Base-by-base conservation (phyloP, 176 grass and related monocot species). In the Metroxylon sagu region DNA sequence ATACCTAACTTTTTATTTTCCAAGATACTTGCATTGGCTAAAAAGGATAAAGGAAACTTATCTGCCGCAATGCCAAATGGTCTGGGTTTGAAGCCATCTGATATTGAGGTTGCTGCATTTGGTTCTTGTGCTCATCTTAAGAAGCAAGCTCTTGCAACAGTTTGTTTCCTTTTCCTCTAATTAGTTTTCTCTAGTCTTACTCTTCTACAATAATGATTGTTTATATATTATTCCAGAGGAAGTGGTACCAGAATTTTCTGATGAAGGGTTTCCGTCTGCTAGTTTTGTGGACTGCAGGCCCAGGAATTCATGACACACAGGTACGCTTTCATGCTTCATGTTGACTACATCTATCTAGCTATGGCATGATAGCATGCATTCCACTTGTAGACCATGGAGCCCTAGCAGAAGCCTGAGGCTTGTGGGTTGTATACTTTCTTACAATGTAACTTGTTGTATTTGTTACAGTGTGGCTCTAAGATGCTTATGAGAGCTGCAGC, bases 191-290 rank as follows among this genome's bases (percentile, higher is more conserved):
- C 35, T 43, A 43, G 10, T 43, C 8, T 14, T 43, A 3, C 35
- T 10, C 10, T 43, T 43, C 31, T 35, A 35, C 6, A 29, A 29
- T 35, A 10, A 43, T 43, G 35, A 43, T 10, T 2, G 8, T 43
- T 12, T 43, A 43, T 43, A 43, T 43, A 43, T 43, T 43, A 43
- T 59, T 80, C 28, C 79, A 98, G 93, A 92, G 93, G 70, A 92
- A 98, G 70, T 98, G 93, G 93, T 88, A 98, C 35, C 74, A 87
- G 1, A 92, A 98, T 61, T 75, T 98, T 78, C 81, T 92, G 43
- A 98, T 98, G 93, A 98, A 92, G 81, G 93, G 93, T 62, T 98
- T 98, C 76, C 93, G 92, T 79, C 62, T 91, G 19, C 79, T 98
- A 54, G 87, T 98, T 63, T 56, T 98, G 67, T 72, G 92, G 52